phyloP scores from a whole-genome alignment of 306 rosid genomes.

The Pachyrhizus erosus region DNA sequence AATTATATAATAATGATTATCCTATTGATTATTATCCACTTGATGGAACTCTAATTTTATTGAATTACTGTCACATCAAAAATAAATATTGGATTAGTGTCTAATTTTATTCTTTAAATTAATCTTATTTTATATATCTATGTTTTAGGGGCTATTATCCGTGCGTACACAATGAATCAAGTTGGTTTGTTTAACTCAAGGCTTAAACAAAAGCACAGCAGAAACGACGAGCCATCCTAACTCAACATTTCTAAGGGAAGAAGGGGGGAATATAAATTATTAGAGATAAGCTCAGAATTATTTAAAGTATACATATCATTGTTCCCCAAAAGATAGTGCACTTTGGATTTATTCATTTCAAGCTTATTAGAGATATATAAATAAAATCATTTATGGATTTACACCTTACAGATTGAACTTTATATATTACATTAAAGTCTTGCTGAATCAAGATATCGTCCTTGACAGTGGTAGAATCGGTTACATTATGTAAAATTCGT shows the following conservation, averaged over 20 bases:
- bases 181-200: background rate
- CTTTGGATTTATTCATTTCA: background rate
- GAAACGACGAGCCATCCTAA: conserved; percentile 25
- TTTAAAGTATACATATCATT: background rate
- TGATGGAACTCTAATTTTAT: background rate
- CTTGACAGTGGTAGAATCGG: too few species aligned
- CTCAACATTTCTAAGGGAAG: background rate
- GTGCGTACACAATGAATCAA: too few species aligned
- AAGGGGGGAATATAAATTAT: background rate
- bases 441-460: background rate
- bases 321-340: background rate
- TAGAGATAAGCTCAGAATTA: background rate
- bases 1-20: background rate
- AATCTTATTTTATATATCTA: conserved; percentile 2
- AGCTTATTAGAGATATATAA: background rate
- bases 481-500: background rate
- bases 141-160: background rate
- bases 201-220: background rate
- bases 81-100: background rate
- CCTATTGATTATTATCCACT: background rate
- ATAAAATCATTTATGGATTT: background rate
- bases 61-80: background rate
- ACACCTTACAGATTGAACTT: background rate
- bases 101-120: background rate
- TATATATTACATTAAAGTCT: background rate